Evolutionary conservation across 768 basidiomycete species (phyloP), one percentile per base, ranked within the genome.

Genomic region (Pseudohyphozyma bogoriensis): DNA sequence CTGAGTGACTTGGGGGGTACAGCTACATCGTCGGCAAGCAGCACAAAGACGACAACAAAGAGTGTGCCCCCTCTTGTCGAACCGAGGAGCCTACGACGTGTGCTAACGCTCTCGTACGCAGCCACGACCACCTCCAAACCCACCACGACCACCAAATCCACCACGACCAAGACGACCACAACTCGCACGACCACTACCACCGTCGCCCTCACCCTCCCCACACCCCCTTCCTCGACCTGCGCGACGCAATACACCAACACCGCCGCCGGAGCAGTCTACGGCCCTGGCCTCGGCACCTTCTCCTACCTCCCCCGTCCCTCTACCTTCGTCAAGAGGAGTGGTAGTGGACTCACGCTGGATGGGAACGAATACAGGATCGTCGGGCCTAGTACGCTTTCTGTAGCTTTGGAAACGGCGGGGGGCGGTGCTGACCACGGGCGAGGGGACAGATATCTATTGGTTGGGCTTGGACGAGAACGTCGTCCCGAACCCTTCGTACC

Each of bases 391-490:
- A n/a, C 44, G 61, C 54, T 13, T 18, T 18, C 18, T 28, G 18
- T 12, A 12, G 11, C 37, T 5, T 13, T 11, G 22, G 8, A 4
- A 12, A 15, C 12, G 12, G 24, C 37, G 18, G 9, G 11, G 22
- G 36, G 35, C 3, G 37, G 13, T 9, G 31, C 53, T 44, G 20
- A 40, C 39, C 28, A 4, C 13, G 52, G 13, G 28, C 8, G 26
- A 32, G 20, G 33, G 13, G 5, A 55, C 56, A 63, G 71, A 74
- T 56, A 69, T 73, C 32, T 73, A 74, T 65, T 74, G 73, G 73
- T 66, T 74, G 20, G 73, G 73, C 4, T 59, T 74, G 35, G 73
- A 74, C 50, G 73, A 74, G 60, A 74, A 73, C 51, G 72, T 73
- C 42, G 66, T 36, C 28, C 66, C 63, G 5, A 37, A 52, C n/a